Evolutionary conservation across 2,329 filamentous ascomycete species (phyloP).

Genomic region (Talaromyces sp.): DNA sequence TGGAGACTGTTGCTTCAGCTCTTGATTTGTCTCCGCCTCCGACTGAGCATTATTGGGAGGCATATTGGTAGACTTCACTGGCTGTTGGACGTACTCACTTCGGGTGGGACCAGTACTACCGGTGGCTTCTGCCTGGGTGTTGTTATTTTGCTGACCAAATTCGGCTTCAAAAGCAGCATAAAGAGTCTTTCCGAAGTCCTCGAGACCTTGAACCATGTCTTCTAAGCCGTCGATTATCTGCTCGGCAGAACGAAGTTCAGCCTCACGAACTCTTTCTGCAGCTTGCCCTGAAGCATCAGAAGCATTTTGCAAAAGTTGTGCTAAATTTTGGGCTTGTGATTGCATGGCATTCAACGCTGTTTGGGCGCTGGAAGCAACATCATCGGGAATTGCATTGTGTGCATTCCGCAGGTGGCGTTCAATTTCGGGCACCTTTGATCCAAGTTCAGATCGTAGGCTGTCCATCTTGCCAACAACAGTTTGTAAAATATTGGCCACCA

Average conservation of each 20-base stretch:
- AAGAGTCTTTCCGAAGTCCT: slow-evolving; percentile 34
- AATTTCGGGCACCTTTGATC: slow-evolving; percentile 31
- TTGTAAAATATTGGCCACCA: slow-evolving; percentile 30
- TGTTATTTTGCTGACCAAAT: slow-evolving; percentile 20
- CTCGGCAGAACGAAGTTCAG: slow-evolving; percentile 33
- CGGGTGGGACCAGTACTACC: not conserved
- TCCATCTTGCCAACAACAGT: slow-evolving; percentile 31
- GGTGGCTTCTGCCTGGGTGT: slow-evolving; percentile 6
- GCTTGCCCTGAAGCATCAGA: slow-evolving; percentile 31
- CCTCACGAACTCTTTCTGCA: slow-evolving; percentile 31
- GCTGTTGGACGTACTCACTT: not conserved
- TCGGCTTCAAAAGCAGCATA: slow-evolving; percentile 34
- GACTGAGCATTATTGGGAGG: not conserved
- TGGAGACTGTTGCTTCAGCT: not conserved
- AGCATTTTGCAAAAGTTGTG: slow-evolving; percentile 33
- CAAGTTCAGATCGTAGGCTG: slow-evolving; percentile 33
- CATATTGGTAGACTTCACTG: not conserved
- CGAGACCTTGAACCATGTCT: slow-evolving; percentile 37
- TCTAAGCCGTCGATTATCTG: slow-evolving; percentile 35
- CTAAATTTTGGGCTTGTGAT: slow-evolving; percentile 31
- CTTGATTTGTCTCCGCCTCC: not conserved
- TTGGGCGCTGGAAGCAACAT: slow-evolving; percentile 32
- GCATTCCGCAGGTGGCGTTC: slow-evolving; percentile 32
- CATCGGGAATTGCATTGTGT: slow-evolving; percentile 30
- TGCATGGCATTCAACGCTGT: slow-evolving; percentile 33